Evolutionary conservation across 2,329 filamentous ascomycete genomes (phyloP), one percentile per base, ranked within the genome.

Genomic region (Hirsutella minnesotensis): DNA sequence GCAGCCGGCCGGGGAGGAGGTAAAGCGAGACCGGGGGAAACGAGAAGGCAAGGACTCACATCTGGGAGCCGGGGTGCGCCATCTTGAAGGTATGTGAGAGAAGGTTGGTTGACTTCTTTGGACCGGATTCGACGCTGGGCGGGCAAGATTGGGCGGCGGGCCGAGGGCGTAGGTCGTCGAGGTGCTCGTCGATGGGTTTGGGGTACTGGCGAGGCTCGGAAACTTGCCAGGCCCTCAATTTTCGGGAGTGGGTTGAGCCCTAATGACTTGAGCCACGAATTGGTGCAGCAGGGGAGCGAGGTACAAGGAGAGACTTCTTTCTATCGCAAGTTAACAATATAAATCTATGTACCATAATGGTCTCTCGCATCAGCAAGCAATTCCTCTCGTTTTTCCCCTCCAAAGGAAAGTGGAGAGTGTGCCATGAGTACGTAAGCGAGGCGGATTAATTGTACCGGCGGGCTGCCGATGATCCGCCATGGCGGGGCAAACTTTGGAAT

Each of bases 61-160:
- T 78, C 65, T 78, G 75, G 62, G 72, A 65, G 63, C 75, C 74
- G 55, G 73, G 70, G 62, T 70, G 66, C 68, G 75, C 72, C 74
- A 78, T 78, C 54, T 67, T 77, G 70, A 48, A 55, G 55, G 31
- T 44, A 16, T 30, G 30, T 42, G 20, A 38, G 50, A 41, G 40
- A 44, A 29, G 35, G 37, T 57, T 54, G 49, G 47, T 51, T 50
- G 46, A 45, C 44, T 51, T 52, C 59, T 7, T 7, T 7, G 7
- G 24, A 27, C 24, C 7, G 12, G n/a, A 12, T 27, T 27, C 24
- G 24, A 27, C 24, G 12, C 24, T 27, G 24, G 33, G 16, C 33
- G 33, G 8, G 15, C 15, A 18, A 18, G 33, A 15, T n/a, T n/a
- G 33, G 15, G 7, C 33, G 33, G 33, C 33, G 33, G 16, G 16